Base-by-base conservation (phyloP, 345 rosid genomes). In the Orychophragmus violaceus region DNA sequence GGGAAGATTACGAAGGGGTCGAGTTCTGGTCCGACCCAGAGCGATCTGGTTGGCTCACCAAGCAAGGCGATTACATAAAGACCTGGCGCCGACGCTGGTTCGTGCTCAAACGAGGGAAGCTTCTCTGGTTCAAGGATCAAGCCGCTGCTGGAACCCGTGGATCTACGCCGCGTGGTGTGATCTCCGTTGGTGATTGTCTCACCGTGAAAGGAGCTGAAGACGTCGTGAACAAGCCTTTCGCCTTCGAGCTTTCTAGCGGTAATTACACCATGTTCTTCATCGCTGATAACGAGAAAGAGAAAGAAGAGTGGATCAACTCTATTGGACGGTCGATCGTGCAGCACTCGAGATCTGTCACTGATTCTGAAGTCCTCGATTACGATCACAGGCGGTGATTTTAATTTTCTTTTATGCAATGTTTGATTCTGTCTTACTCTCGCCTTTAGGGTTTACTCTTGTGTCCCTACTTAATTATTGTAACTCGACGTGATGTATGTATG, bases 51-150 rank as follows among this genome's bases (percentile, higher is more conserved):
- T 87, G 95, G 95, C 74, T 90, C 3, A 78, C 82, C 0, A 84
- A 86, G 79, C 95, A 88, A 72, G 91, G 97, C 22, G 92, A 90
- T 64, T 86, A 90, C 79, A 82, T 90, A 70, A 83, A 78, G 72
- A 90, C 90, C 30, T 90, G 97, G 97, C 89, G 95, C 18, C 82
- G 90, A 42, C 92, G 95, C 46, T 87, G 97, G 97, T 86, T 87
- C 75, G 78, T 90, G 12, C 78, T 90, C 58, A 90, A 90, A 50
- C 87, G 79, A 73, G 91, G 97, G 19, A 87, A 83, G 82, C 87
- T 90, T 23, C 80, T 90, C 22, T 87, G 97, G 97, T 90, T 90
- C 76, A 87, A 85, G 70, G 92, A 90, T 23, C 67, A 88, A 51
- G 45, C 88, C 46, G 35, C 64, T 24, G 59, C 64, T 66, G 77